Evolutionary conservation across 2,329 filamentous ascomycete genomes (phyloP).

Genomic region (Pseudogymnoascus sp.): DNA sequence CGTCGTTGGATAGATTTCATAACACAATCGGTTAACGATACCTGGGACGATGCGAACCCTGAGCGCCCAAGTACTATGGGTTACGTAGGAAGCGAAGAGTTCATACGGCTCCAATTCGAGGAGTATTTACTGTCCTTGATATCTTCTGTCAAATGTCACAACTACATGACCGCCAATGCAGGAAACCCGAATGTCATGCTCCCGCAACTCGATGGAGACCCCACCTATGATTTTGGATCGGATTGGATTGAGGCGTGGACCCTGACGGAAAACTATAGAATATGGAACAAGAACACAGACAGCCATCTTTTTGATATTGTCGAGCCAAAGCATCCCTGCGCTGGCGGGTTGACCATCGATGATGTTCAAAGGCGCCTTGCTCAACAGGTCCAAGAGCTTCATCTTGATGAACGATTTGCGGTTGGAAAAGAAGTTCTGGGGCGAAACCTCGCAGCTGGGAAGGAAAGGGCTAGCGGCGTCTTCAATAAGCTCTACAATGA

Average conservation of each 20-base stretch:
- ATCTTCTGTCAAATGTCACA: slow-evolving; percentile 82
- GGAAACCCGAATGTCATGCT: slow-evolving; percentile 54
- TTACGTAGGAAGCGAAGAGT: slow-evolving; percentile 92
- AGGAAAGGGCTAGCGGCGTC: slow-evolving; percentile 77
- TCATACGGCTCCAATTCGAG: slow-evolving; percentile 94
- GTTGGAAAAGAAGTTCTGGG: slow-evolving; percentile 77
- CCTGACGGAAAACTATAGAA: slow-evolving; percentile 79
- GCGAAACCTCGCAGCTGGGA: slow-evolving; percentile 80
- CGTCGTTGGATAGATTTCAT: slow-evolving; percentile 95
- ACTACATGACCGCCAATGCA: slow-evolving; percentile 48
- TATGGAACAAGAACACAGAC: slow-evolving; percentile 77
- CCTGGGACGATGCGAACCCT: slow-evolving; percentile 91
- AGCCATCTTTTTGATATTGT: slow-evolving; percentile 89
- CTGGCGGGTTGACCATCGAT: slow-evolving; percentile 85
- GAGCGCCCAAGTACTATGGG: slow-evolving; percentile 87
- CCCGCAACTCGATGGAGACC: slow-evolving; percentile 69
- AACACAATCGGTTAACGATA: slow-evolving; percentile 87
- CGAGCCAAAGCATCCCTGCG: slow-evolving; percentile 86
- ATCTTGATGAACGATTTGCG: slow-evolving; percentile 83
- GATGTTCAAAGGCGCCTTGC: slow-evolving; percentile 86
- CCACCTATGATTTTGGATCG: slow-evolving; percentile 69
- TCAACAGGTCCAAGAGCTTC: slow-evolving; percentile 87
- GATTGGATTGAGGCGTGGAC: slow-evolving; percentile 88
- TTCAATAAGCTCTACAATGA: slow-evolving; percentile 88
- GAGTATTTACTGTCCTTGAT: slow-evolving; percentile 89